Conservation (phyloP, 2,329 filamentous ascomycete genomes). For the Phialophora verrucosa region DNA sequence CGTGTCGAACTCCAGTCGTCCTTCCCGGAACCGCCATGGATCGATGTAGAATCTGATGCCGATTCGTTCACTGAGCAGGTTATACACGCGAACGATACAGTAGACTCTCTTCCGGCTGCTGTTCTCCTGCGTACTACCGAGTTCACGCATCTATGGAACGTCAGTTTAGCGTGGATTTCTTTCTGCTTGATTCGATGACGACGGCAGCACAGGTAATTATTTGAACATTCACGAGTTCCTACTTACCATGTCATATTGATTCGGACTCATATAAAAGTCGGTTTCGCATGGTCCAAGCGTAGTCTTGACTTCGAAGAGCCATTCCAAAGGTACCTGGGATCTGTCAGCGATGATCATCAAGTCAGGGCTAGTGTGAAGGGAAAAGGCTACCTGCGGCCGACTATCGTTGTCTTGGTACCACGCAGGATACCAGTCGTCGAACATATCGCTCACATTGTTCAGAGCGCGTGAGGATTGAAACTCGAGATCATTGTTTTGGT, state of each 20-base stretch:
- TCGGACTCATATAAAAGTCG: constrained; percentile 30
- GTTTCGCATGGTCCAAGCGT: constrained; percentile 31
- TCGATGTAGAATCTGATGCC: constrained; percentile 26
- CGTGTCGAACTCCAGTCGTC: constrained; percentile 19
- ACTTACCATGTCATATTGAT: constrained; percentile 30
- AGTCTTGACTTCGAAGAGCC: constrained; percentile 34
- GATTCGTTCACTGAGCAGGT: constrained; percentile 21
- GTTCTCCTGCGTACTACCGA: constrained; percentile 13
- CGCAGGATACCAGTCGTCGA: constrained; percentile 23
- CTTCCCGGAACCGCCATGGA: constrained; percentile 25
- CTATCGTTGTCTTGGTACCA: constrained; percentile 15
- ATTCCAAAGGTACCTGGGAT: constrained; percentile 21
- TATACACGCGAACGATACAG: constrained; percentile 25
- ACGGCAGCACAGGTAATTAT: background rate
- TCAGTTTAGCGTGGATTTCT: constrained; percentile 5
- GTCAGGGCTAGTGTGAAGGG: background rate
- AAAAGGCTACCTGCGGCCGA: constrained; percentile 2
- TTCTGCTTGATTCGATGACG: background rate
- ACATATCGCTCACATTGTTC: constrained; percentile 18
- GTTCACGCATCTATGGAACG: constrained; percentile 17
- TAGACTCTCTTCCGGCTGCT: constrained; percentile 13
- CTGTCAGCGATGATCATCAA: constrained; percentile 10
- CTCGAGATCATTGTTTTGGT: constrained; percentile 18
- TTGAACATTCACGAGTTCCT: background rate
- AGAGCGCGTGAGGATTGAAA: constrained; percentile 3